These are phyloP conservation scores for Fusarium tuaranense DNA, from an alignment of 2,329 filamentous ascomycete species.

Conservation along the genomic window DNA sequence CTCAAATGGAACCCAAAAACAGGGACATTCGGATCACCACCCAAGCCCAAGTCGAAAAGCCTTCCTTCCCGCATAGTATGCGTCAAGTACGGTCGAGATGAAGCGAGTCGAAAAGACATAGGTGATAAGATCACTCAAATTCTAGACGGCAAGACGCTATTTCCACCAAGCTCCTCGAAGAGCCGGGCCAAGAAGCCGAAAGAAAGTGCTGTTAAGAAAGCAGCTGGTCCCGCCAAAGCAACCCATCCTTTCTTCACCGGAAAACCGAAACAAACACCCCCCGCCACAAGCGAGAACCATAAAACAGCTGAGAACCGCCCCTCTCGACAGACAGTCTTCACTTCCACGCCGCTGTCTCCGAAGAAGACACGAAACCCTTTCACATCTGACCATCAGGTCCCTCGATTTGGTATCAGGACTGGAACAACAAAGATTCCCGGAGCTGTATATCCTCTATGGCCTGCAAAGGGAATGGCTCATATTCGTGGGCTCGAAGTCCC, in stretches of 20 bases:
- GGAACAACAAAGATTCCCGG: constrained; percentile 72
- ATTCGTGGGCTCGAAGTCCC: constrained; percentile 61
- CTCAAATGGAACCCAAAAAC: constrained; percentile 70
- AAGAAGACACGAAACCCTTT: constrained; percentile 52
- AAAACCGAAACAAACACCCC: constrained; percentile 47
- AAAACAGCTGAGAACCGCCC: constrained; percentile 38
- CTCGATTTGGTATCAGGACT: constrained; percentile 59
- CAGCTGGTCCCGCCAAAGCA: constrained; percentile 39
- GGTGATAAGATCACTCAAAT: constrained; percentile 75
- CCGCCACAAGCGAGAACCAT: constrained; percentile 30
- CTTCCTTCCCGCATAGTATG: constrained; percentile 59
- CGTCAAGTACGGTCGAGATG: constrained; percentile 70
- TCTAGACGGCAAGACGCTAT: constrained; percentile 52
- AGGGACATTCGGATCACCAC: constrained; percentile 72
- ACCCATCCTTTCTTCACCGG: constrained; percentile 59
- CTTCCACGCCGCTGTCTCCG: constrained; percentile 66
- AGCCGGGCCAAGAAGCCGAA: constrained; percentile 43
- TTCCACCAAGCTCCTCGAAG: constrained; percentile 43
- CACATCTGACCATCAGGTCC: constrained; percentile 46
- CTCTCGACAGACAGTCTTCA: constrained; percentile 58
- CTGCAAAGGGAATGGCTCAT: constrained; percentile 72
- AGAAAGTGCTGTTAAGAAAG: constrained; percentile 38
- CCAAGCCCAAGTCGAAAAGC: constrained; percentile 60
- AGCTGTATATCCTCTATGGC: constrained; percentile 77
- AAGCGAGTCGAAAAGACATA: constrained; percentile 58